Evolutionary conservation across 768 basidiomycete species (phyloP), one percentile per base, ranked within the genome.

Genomic region (Suillus alpinus): DNA sequence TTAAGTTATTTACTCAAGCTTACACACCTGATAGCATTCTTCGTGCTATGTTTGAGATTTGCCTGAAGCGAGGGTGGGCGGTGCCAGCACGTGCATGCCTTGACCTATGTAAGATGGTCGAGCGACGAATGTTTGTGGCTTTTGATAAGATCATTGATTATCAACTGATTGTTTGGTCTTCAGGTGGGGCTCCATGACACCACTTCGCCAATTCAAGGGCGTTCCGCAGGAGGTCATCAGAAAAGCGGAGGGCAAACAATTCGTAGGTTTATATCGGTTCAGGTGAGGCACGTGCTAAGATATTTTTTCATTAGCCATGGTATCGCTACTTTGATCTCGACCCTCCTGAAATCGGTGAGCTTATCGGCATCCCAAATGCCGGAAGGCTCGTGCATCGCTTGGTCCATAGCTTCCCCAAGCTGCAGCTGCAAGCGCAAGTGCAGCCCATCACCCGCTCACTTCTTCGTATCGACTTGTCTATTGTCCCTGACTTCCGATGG

Each of bases 111-210:
- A 98, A 98, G 77, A 96, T 96, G 94, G 91, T 93, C 0, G 93
- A 94, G 69, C 86, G 88, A 66, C 77, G 88, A 59, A 92, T 94
- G 92, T 88, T 44, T 67, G 86, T 75, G 2, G 31, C 20, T 34
- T n/a, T 0, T 55, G 7, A 1, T 41, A 20, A 20, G 10, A 9
- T 1, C 26, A 23, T 18, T 6, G 29, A 5, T 40, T 37, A 47
- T 20, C 41, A 59, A 57, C 36, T 41, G 23, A 60, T 41, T 44
- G 65, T 20, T 56, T 56, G 41, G 50, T 10, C 4, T 50, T 32
- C 58, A 95, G 92, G 91, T 98, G 96, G 96, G 87, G 88, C 37
- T 95, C 95, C 0, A 98, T 98, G 95, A 95, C 95, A 0, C 95
- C 96, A 8, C 81, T 98, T 40, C 85, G 97, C 40, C 97, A 99